Evolutionary conservation across 306 rosid genomes (phyloP), one percentile per base, ranked within the genome.

Genomic region (Canavalia gladiata): DNA sequence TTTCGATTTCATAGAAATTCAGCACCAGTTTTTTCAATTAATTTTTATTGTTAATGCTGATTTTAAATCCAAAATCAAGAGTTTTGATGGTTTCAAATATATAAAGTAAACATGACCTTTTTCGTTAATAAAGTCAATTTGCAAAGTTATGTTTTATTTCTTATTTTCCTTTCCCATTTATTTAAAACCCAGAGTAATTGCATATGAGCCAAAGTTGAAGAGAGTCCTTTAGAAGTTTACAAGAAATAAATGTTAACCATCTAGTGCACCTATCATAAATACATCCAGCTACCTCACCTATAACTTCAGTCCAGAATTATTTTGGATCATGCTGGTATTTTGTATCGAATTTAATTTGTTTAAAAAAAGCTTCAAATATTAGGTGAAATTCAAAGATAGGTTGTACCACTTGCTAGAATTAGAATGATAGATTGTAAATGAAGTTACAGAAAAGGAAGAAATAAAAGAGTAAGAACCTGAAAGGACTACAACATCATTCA

Each of bases 401-500:
- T 68, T 45, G 39, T 28, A 47, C 8, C 55, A 68, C 55, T 29
- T 9, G 18, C 39, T 9, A 68, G 55, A 45, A 7, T 25, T 33
- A 34, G 34, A 35, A 51, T 54, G 52, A 18, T 54, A 7, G 1
- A 71, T 69, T 69, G 7, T 47, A 7, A 30, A 46, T 41, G 7
- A 45, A 2, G 42, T 37, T 13, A 71, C 42, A 76, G 70, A 47
- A 47, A n/a, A 37, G 1, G 18, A 9, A n/a, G 42, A 31, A 68
- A 37, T 37, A 2, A 37, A 79, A 71, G 49, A 41, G 1, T 6
- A 81, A 66, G 18, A 67, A 92, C 97, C 97, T 84, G 97, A 93
- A 75, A 93, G 97, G 69, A 76, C 89, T 18, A 88, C 92, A 70
- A 88, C 90, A 78, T 91, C 97, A 71, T 68, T 91, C 60, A 89